Evolutionary conservation across 306 rosid species (phyloP).

Genomic region (Delonix regia): DNA sequence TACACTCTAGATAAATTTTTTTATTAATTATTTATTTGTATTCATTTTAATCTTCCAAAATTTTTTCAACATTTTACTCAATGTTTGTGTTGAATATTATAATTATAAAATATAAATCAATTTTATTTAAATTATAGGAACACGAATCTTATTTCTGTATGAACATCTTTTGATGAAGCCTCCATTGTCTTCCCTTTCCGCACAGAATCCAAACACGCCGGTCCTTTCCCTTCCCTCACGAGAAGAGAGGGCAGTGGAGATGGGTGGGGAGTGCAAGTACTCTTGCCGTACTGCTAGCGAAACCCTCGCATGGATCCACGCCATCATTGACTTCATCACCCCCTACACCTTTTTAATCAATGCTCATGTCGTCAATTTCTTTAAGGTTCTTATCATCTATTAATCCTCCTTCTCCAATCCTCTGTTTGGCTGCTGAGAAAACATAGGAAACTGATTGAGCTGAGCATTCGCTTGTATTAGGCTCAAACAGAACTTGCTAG

Average conservation of each 20-base stretch:
- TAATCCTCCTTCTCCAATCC: background rate
- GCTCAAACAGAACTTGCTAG: background rate
- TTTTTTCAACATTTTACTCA: too few relatives aligned
- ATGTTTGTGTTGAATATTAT: too few relatives aligned
- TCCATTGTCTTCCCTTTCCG: too few relatives aligned
- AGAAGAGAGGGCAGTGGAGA: background rate
- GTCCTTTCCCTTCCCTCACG: background rate
- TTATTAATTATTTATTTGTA: too few relatives aligned
- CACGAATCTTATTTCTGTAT: too few relatives aligned
- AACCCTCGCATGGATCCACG: conserved; percentile 71
- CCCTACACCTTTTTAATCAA: conserved; percentile 59
- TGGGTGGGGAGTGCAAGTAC: conserved; percentile 34
- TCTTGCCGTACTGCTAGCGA: conserved; percentile 60
- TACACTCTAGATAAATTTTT: too few relatives aligned
- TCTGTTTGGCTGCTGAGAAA: background rate
- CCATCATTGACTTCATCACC: conserved; percentile 62
- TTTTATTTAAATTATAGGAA: too few relatives aligned
- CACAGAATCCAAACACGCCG: too few relatives aligned
- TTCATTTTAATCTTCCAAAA: too few relatives aligned
- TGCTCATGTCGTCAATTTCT: conserved; percentile 84
- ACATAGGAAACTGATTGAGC: background rate
- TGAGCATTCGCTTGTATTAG: background rate
- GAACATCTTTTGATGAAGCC: too few relatives aligned
- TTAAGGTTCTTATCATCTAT: conserved; percentile 47
- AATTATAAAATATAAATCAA: too few relatives aligned